Evolutionary conservation across 345 rosid species (phyloP), one percentile per base, ranked within the genome.

Genomic region (Alliaria petiolata): DNA sequence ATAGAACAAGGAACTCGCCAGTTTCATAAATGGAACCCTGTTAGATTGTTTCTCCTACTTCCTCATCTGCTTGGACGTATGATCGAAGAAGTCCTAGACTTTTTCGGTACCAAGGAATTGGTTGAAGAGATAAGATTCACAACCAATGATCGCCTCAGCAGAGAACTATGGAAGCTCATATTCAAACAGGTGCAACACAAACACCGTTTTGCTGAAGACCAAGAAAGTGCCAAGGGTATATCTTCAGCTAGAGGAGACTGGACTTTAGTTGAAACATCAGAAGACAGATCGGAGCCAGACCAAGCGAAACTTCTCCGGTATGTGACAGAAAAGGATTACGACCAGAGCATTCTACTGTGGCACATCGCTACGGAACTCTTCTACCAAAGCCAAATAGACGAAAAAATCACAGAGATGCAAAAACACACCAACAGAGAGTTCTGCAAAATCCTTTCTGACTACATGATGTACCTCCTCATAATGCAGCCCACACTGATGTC

Each of bases 281-380:
- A 33, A 4, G 8, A 12, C 2, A 25, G 2, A n/a, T 10, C 1
- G 14, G 25, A 22, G 25, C 6, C 1, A 8, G 56, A 26, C 10
- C 30, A 33, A 0, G 9, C 9, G 11, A 2, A 25, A 16, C 52
- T 87, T 11, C 63, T 80, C 76, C 60, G 40, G 35, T 84, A 78
- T 33, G 70, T 79, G 16, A 36, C 59, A 3, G 77, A 55, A 8
- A 79, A 72, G 0, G 84, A 82, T 39, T 86, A 78, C 17, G 86
- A 86, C 17, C 80, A 81, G 61, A 82, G 85, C 80, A 46, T 86
- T 49, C 85, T 86, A 0, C 52, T 82, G 8, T 86, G 87, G 90
- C 86, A 86, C 50, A 76, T 86, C 35, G 86, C 90, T 19, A 86
- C 86, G 11, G 87, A 79, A 22, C 78, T 84, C 35, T 79, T 82